These are phyloP conservation scores for Nakaseomyces bracarensis DNA, from an alignment of 1,139 yeast genomes.

Conservation along the genomic window DNA sequence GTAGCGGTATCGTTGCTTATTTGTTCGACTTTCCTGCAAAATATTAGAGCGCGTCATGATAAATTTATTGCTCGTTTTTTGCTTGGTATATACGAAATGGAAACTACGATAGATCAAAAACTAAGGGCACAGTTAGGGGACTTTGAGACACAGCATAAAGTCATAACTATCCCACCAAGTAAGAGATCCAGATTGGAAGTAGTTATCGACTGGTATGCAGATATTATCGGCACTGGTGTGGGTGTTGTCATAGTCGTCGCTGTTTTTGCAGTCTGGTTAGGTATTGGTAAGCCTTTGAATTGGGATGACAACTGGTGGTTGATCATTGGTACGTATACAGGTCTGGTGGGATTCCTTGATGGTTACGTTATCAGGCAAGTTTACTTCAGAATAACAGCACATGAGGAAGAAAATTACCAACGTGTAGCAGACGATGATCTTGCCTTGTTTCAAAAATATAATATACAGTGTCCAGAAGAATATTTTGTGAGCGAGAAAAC, in stretches of 20 bases:
- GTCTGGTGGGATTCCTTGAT: conserved; percentile 36
- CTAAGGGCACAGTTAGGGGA: conserved; percentile 23
- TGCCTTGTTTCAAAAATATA: conserved; percentile 19
- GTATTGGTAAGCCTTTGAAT: conserved; percentile 31
- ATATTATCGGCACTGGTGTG: conserved; percentile 35
- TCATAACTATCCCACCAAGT: conserved; percentile 20
- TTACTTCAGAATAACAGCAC: conserved; percentile 29
- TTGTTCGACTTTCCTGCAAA: conserved; percentile 32
- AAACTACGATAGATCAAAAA: conserved; percentile 27
- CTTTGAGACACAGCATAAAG: conserved; percentile 22
- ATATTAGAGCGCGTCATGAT: conserved; percentile 34
- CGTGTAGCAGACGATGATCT: conserved; percentile 24
- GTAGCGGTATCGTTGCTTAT: conserved; percentile 34
- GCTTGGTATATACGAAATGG: conserved; percentile 24
- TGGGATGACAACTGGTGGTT: conserved; percentile 38
- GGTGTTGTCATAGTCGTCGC: conserved; percentile 32
- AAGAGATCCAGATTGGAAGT: conserved; percentile 23
- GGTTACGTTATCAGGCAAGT: conserved; percentile 36
- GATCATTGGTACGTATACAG: conserved; percentile 38
- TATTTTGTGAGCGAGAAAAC: conserved; percentile 13
- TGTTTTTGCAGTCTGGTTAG: conserved; percentile 34
- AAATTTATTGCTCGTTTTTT: conserved; percentile 26
- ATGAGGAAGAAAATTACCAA: conserved; percentile 29
- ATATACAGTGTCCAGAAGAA: conserved; percentile 21
- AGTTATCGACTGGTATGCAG: conserved; percentile 34